phyloP scores from a whole-genome alignment of 169 alveolate species.

The Cystoisospora suis region DNA sequence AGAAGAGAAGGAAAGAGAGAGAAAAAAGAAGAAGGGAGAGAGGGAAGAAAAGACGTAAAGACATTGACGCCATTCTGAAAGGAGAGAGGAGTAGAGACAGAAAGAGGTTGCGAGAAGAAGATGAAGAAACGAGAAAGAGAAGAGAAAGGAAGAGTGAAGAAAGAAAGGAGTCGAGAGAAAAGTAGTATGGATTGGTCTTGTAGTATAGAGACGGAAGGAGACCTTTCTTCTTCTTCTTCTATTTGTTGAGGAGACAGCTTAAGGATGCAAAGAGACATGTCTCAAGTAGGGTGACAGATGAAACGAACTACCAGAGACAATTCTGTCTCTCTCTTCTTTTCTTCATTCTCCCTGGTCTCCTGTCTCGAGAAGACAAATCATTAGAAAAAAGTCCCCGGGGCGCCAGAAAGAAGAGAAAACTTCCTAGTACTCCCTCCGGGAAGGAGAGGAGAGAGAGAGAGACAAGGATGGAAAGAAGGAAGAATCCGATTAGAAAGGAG shows the following conservation, averaged over 20 bases:
- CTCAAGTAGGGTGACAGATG: too few relatives aligned
- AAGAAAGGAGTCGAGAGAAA: too few relatives aligned
- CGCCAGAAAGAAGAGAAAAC: not conserved
- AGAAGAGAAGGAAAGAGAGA: not conserved
- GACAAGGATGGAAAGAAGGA: not conserved
- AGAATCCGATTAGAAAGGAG: not conserved
- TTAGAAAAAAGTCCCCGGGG: too few relatives aligned
- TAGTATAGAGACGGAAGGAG: too few relatives aligned
- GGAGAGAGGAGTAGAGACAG: not conserved
- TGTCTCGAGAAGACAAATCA: too few relatives aligned
- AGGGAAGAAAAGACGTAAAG: not conserved
- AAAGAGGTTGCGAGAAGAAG: not conserved
- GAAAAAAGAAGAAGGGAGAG: not conserved
- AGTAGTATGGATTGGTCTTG: too few relatives aligned
- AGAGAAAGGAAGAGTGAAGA: not conserved
- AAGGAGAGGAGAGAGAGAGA: not conserved
- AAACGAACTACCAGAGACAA: too few relatives aligned
- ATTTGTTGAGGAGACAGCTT: too few relatives aligned
- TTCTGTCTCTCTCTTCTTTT: too few relatives aligned
- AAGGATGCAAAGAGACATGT: too few relatives aligned
- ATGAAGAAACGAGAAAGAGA: not conserved
- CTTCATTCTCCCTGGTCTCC: too few relatives aligned
- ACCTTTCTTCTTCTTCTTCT: too few relatives aligned
- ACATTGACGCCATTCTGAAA: not conserved
- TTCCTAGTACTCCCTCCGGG: not conserved